Conservation (phyloP, 2,329 filamentous ascomycete genomes). For the Aspergillus fumigatus region DNA sequence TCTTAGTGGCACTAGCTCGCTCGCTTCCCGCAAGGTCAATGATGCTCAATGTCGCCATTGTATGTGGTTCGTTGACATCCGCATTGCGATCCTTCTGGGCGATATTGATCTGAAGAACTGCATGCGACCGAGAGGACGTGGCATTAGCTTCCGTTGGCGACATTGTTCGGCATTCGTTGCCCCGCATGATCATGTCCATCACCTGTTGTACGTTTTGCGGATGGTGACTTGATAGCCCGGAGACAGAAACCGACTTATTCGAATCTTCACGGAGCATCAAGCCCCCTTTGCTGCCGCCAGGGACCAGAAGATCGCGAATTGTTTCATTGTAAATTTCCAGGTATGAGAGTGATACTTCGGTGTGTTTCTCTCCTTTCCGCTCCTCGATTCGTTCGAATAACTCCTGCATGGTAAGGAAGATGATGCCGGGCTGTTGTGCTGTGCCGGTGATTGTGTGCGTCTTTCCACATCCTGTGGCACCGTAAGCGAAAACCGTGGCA, state of each 20-base stretch:
- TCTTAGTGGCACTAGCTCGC: constrained; percentile 93
- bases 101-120: constrained; percentile 94
- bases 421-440: constrained; percentile 88
- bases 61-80: constrained; percentile 87
- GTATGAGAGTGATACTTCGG: constrained; percentile 88
- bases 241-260: constrained; percentile 86
- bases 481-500: constrained; percentile 97
- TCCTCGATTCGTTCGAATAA: constrained; percentile 95
- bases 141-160: constrained; percentile 97
- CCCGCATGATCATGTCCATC: constrained; percentile 98
- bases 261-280: constrained; percentile 93
- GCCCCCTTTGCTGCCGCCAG: constrained; percentile 73
- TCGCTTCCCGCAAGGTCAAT: constrained; percentile 97
- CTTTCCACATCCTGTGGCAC: constrained; percentile 95
- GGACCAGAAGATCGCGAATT: constrained; percentile 89
- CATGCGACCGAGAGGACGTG: constrained; percentile 93
- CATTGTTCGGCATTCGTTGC: constrained; percentile 91
- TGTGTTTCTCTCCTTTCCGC: constrained; percentile 75
- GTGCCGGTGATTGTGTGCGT: constrained; percentile 97
- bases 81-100: constrained; percentile 93
- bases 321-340: constrained; percentile 99
- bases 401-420: constrained; percentile 98
- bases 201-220: constrained; percentile 91
- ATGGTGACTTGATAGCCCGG: constrained; percentile 84
- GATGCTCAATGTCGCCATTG: constrained; percentile 96